phyloP scores from a whole-genome alignment of 1,284 basidiomycete species.

The Phlebopus sp. region DNA sequence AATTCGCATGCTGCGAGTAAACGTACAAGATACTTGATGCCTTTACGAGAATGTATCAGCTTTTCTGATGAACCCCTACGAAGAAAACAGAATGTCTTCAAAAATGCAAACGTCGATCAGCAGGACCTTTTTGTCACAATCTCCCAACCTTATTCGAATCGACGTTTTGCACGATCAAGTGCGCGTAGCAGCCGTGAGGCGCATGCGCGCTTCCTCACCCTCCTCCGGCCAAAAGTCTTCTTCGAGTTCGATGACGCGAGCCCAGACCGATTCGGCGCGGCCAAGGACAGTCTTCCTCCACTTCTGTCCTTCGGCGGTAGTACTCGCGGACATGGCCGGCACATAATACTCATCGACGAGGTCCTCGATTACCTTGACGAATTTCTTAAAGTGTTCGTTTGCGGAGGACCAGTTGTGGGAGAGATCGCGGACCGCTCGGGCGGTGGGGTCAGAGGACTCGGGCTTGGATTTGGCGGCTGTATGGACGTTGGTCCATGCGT shows the following conservation, averaged over 20 bases:
- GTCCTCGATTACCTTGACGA: conserved; percentile 53
- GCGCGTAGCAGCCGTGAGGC: neutral
- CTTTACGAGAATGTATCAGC: too few relatives aligned
- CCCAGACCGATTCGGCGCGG: conserved; percentile 56
- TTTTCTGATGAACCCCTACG: too few relatives aligned
- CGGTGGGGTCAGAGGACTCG: conserved; percentile 17
- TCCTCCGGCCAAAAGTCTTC: conserved; percentile 55
- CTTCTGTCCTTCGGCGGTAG: conserved; percentile 2
- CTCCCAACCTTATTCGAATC: too few relatives aligned
- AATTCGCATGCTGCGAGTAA: too few relatives aligned
- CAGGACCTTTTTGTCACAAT: too few relatives aligned
- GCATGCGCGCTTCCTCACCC: conserved; percentile 20
- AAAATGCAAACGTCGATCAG: too few relatives aligned
- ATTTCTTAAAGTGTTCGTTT: conserved; percentile 54
- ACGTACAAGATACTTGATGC: too few relatives aligned
- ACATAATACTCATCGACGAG: conserved; percentile 47
- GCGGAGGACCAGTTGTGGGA: conserved; percentile 59
- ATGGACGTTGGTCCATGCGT: conserved; percentile 61
- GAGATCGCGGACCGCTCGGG: conserved; percentile 46
- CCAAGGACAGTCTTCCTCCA: conserved; percentile 10
- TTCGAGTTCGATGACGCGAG: conserved; percentile 57
- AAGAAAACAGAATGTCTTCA: too few relatives aligned
- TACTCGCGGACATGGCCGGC: conserved; percentile 10
- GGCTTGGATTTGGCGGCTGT: conserved; percentile 17
- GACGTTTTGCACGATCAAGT: too few relatives aligned